phyloP scores from a whole-genome alignment of 805 yeast species.

The Candida boidinii region DNA sequence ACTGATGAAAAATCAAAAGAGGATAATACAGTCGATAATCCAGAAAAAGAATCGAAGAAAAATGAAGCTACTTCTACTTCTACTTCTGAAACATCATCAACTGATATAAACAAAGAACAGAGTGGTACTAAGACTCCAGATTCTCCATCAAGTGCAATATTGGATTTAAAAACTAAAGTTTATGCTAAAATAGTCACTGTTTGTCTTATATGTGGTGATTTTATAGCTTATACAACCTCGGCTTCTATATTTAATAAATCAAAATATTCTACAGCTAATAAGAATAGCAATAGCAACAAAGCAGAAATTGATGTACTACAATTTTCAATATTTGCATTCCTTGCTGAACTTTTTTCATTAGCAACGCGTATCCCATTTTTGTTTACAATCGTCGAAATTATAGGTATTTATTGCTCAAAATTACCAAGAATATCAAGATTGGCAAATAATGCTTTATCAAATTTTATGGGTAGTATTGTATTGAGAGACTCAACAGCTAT shows the following conservation, averaged over 20 bases:
- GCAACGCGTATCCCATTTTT: slow-evolving; percentile 11
- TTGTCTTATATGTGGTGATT: slow-evolving; percentile 13
- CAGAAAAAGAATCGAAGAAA: not conserved
- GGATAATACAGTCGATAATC: not conserved
- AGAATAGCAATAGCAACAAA: too few species aligned
- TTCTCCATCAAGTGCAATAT: too few species aligned
- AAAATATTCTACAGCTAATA: too few species aligned
- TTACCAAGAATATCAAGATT: slow-evolving; percentile 15
- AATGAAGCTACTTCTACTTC: too few species aligned
- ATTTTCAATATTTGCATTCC: slow-evolving; percentile 16
- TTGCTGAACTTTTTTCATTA: slow-evolving; percentile 9
- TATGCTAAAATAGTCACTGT: slow-evolving; percentile 7
- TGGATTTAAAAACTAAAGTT: too few species aligned
- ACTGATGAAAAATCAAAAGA: too few species aligned
- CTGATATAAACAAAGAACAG: too few species aligned
- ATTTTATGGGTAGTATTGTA: slow-evolving; percentile 14
- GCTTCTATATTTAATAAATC: slow-evolving; percentile 10
- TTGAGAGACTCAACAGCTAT: slow-evolving; percentile 11
- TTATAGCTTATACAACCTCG: slow-evolving; percentile 21
- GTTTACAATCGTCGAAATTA: slow-evolving; percentile 4
- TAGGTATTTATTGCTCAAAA: slow-evolving; percentile 4
- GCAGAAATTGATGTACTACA: not conserved
- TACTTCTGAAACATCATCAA: too few species aligned
- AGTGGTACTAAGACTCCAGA: too few species aligned
- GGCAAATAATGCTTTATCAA: slow-evolving; percentile 17